A percentile compares a stretch with the other conserved stretches of the same genome.
Evolutionary conservation across 1,139 yeast species (phyloP).

Genomic region (Suhomyces maxii): DNA sequence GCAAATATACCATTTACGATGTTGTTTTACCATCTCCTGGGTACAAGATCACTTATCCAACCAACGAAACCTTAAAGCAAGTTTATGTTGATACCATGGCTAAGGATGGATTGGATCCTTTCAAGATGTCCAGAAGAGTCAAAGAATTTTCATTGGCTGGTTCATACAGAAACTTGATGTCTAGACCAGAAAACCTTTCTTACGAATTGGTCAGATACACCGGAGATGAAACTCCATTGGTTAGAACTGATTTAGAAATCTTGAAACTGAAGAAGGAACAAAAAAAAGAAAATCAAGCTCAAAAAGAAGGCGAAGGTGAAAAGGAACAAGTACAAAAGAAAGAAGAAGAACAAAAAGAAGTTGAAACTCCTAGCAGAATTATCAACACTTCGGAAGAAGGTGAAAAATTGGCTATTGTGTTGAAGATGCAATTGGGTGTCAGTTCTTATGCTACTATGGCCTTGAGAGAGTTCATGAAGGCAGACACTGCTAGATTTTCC

Average conservation of each 20-base stretch:
- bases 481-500: constrained; percentile 66
- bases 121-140: constrained; percentile 78
- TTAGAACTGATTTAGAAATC: constrained; percentile 80
- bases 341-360: constrained; percentile 10
- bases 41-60: constrained; percentile 80
- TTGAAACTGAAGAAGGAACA: constrained; percentile 41
- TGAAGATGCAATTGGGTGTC: constrained; percentile 76
- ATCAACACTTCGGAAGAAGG: constrained; percentile 30
- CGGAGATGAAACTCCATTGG: constrained; percentile 65
- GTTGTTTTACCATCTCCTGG: constrained; percentile 95
- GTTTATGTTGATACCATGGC: constrained; percentile 76
- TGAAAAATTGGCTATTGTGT: constrained; percentile 64
- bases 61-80: constrained; percentile 56
- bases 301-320: constrained; percentile 13
- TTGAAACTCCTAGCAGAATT: constrained; percentile 5
- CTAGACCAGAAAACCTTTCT: constrained; percentile 64
- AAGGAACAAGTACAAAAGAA: constrained; percentile 27
- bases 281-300: constrained; percentile 19
- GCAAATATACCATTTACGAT: constrained; percentile 70
- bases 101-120: constrained; percentile 79
- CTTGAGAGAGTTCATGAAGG: constrained; percentile 83
- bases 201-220: constrained; percentile 65
- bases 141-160: constrained; percentile 92
- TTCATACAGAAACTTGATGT: constrained; percentile 75
- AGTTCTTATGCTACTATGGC: constrained; percentile 99